Base-by-base conservation (phyloP, 2,329 filamentous ascomycete genomes). In the Metarhizium brunneum region DNA sequence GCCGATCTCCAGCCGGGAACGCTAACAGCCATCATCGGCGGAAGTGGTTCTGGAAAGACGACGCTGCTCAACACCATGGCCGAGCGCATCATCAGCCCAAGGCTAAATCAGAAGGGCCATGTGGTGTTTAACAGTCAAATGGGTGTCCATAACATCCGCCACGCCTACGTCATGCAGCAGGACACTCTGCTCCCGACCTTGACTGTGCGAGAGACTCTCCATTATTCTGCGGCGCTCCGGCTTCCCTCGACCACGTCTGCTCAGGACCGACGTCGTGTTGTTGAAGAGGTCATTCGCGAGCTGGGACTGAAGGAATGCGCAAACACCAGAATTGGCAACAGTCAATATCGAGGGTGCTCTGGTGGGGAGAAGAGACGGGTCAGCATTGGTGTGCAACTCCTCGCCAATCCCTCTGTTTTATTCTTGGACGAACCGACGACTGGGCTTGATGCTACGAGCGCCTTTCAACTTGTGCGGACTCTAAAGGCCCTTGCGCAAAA, bases 361-460 rank as follows among this genome's bases (percentile, higher is more conserved):
- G 88, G 88, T 0, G 88, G 88, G 3, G 88, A 92, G 67, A 91
- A 90, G 73, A 76, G 88, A 58, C 75, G 88, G 36, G 86, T 86
- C 0, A 90, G 86, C 59, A 88, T 92, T 50, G 88, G 87, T 2
- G 87, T 92, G 4, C 88, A 91, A 68, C 75, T 92, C 55, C 73
- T 92, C n/a, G 83, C 86, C 4, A 92, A 91, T 64, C 88, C 88
- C 1, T 89, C 86, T 6, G 79, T 92, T 1, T 71, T 92, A 6
- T 91, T 90, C 66, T 78, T 90, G 25, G 88, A 92, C 63, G 88
- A 92, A 63, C 87, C 88, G 0, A 92, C 88, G 0, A 91, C 87
- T 1, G 87, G 86, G 0, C 75, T 92, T 7, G 88, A 92, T 69
- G 86, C 87, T 0, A 89, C 86, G 2, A 90, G 85, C 64, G 88